Percentiles rank a stretch among this genome's conserved stretches.
Evolutionary conservation across 106 monocot species (phyloP).

Genomic region (Alisma plantagoaquatica): DNA sequence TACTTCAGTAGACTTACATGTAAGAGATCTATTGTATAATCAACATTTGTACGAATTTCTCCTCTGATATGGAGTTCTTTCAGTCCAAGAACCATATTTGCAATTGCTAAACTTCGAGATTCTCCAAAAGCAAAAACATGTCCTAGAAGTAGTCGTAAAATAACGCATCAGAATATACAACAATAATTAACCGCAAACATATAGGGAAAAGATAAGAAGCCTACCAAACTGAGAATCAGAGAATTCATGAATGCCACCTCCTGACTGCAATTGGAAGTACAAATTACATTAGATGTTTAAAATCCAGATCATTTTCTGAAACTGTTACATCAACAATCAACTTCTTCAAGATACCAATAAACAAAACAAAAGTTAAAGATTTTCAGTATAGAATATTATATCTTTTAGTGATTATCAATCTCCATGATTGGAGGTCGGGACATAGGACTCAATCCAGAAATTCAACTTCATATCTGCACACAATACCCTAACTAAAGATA

Average conservation of each 20-base stretch:
- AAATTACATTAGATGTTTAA: too few relatives aligned
- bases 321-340: too few relatives aligned
- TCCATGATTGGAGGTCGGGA: too few relatives aligned
- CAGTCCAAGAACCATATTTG: constrained; percentile 97
- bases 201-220: neutral
- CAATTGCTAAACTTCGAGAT: constrained; percentile 87
- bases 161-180: neutral
- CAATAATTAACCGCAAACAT: too few relatives aligned
- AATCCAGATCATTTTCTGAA: too few relatives aligned
- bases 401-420: too few relatives aligned
- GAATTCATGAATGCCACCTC: constrained; percentile 98
- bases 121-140: constrained; percentile 99
- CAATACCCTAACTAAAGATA: too few relatives aligned
- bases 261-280: constrained; percentile 60
- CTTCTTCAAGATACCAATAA: too few relatives aligned
- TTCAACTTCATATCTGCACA: too few relatives aligned
- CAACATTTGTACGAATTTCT: constrained; percentile 97
- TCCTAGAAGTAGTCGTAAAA: constrained; percentile 25
- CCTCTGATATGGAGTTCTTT: constrained; percentile 96
- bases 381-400: too few relatives aligned
- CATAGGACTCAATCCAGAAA: too few relatives aligned
- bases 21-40: constrained; percentile 92
- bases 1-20: constrained; percentile 59
- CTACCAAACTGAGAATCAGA: constrained; percentile 99
- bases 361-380: too few relatives aligned